Conservation (phyloP, 257 asterid genomes). For the Gardenia jasminoides region DNA sequence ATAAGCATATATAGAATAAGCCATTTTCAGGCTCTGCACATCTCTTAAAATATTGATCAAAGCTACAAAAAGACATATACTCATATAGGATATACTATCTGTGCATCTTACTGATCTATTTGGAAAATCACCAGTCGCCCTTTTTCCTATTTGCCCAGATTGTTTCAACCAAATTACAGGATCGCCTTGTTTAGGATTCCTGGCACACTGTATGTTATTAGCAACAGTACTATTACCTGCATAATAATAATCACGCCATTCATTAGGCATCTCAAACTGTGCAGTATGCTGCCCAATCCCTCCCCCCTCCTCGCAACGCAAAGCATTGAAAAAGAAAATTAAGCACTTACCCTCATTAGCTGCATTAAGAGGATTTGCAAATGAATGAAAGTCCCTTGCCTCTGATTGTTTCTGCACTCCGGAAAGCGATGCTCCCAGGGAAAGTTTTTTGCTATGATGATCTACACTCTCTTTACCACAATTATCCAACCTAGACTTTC, state of each 20-base stretch:
- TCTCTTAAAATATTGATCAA: neutral
- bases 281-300: neutral
- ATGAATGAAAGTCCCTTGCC: constrained; percentile 14
- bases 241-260: constrained; percentile 9
- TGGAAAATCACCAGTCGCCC: constrained; percentile 18
- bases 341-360: constrained; percentile 22
- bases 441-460: constrained; percentile 9
- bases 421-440: constrained; percentile 3
- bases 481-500: constrained; percentile 18
- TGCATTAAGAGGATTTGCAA: constrained; percentile 23
- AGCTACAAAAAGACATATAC: neutral
- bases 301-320: neutral
- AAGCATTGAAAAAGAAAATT: neutral
- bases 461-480: constrained; percentile 9
- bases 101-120: constrained; percentile 22
- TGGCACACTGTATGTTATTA: constrained; percentile 18
- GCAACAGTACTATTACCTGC: constrained; percentile 28
- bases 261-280: constrained; percentile 1
- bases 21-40: neutral
- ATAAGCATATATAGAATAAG: neutral
- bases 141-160: neutral
- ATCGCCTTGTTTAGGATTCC: constrained; percentile 12
- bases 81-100: constrained; percentile 1
- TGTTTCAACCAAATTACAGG: constrained; percentile 18
- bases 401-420: constrained; percentile 22